Evolutionary conservation across 2,329 filamentous ascomycete genomes (phyloP), one percentile per base, ranked within the genome.

Genomic region (Orbilia brochopaga): DNA sequence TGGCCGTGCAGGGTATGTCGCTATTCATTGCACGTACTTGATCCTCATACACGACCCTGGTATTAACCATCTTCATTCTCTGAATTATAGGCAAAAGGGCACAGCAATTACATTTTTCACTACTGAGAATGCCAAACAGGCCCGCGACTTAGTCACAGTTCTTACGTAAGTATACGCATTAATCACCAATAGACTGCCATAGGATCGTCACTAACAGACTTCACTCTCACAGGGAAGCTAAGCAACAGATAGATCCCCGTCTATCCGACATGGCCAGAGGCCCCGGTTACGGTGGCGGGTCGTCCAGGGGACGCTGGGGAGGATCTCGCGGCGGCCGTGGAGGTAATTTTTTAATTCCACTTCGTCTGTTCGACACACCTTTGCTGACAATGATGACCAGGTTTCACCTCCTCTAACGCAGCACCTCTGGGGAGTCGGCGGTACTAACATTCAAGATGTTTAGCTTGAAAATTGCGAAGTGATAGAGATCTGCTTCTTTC

Each of bases 61-160:
- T 15, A 59, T 23, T n/a, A 21, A 32, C n/a, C 37, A 7, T 63
- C 72, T 50, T 73, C 44, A 50, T 24, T 53, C 35, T 19, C 50
- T 21, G 40, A 6, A 59, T 56, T 58, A 62, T 79, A 94, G 94
- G 83, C 89, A 89, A 78, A 91, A 89, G 76, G 94, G 94, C 83
- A 97, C 92, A 78, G 94, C 94, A 80, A 97, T 97, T 79, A 97
- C 94, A 76, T 87, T 99, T 79, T 99, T 99, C 83, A 97, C 94
- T 81, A 94, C 93, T 89, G 94, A 97, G 82, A 90, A 94, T 83
- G 86, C 90, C 78, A 94, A 93, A 84, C 90, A 94, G 87, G 93
- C 94, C 82, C 93, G 94, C 85, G 94, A 99, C 83, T 88, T 99
- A 79, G 88, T 99, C 77, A 85, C 86, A 77, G 91, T 99, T 78